Conservation (phyloP, 768 basidiomycete genomes). For the Obba rivulosa region DNA sequence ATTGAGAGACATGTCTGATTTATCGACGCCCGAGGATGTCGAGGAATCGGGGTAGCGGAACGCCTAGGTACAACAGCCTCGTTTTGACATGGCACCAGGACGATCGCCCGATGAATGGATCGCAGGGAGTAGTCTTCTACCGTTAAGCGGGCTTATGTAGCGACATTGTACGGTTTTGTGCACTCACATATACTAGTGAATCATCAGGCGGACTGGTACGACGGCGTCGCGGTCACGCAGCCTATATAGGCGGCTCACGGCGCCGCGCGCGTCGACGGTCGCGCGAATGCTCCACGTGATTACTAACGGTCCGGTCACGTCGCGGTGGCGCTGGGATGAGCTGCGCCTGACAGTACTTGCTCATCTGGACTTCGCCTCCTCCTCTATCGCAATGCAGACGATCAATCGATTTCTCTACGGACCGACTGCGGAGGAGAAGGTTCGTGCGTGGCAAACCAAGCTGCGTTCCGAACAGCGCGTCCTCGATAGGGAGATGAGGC, state of each 20-base stretch:
- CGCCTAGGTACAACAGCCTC: background rate
- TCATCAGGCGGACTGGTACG: too few species aligned
- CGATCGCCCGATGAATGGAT: too few species aligned
- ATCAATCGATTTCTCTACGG: constrained; percentile 95
- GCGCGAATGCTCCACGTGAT: too few species aligned
- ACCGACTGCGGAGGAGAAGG: constrained; percentile 91
- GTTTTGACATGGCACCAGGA: too few species aligned
- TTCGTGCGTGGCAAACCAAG: constrained; percentile 87
- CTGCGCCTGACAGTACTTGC: constrained; percentile 6
- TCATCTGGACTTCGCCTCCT: constrained; percentile 12
- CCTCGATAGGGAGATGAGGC: constrained; percentile 91
- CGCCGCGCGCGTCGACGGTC: too few species aligned
- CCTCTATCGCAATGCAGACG: constrained; percentile 53
- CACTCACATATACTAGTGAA: too few species aligned
- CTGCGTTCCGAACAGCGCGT: constrained; percentile 76
- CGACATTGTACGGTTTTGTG: too few species aligned
- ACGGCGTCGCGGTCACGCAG: too few species aligned
- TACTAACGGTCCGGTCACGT: background rate
- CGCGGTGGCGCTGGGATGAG: background rate
- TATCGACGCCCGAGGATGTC: background rate
- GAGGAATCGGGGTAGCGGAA: background rate
- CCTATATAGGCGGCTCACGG: too few species aligned
- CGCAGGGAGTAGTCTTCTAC: too few species aligned
- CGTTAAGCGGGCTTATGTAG: too few species aligned
- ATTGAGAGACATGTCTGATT: constrained; percentile 11